phyloP scores from a whole-genome alignment of 169 alveolate genomes.

The Babesia ovis region DNA sequence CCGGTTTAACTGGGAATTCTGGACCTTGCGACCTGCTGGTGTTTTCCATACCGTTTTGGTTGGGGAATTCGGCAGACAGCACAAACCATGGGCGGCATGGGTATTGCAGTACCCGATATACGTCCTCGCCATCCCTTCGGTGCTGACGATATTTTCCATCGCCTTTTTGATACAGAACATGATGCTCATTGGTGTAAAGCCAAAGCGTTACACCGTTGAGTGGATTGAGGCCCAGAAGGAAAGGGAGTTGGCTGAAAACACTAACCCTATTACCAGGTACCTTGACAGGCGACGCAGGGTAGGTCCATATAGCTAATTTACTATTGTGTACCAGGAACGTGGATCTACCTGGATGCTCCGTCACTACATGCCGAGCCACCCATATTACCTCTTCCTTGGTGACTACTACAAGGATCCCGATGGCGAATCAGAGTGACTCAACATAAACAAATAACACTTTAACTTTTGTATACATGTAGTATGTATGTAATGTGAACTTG shows the following conservation, averaged over 20 bases:
- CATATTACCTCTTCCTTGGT: slow-evolving; percentile 76
- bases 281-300: slow-evolving; percentile 82
- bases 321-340: slow-evolving; percentile 74
- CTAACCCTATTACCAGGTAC: slow-evolving; percentile 85
- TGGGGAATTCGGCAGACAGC: slow-evolving; percentile 87
- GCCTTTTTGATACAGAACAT: slow-evolving; percentile 78
- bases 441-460: neutral
- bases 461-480: neutral
- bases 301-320: neutral
- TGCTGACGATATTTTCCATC: slow-evolving; percentile 69
- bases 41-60: slow-evolving; percentile 86
- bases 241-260: slow-evolving; percentile 86
- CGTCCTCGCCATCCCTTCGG: slow-evolving; percentile 75
- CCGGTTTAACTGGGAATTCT: slow-evolving; percentile 85
- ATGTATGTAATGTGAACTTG: too few relatives aligned
- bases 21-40: slow-evolving; percentile 85
- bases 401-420: slow-evolving; percentile 81
- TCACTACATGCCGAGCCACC: slow-evolving; percentile 83
- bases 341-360: slow-evolving; percentile 85
- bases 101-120: slow-evolving; percentile 73
- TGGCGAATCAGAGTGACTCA: neutral
- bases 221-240: slow-evolving; percentile 87
- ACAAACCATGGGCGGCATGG: slow-evolving; percentile 75
- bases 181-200: slow-evolving; percentile 81
- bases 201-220: slow-evolving; percentile 85